Evolutionary conservation across 1,284 basidiomycete species (phyloP), one percentile per base, ranked within the genome.

Genomic region (Apiotrichum gamsii): DNA sequence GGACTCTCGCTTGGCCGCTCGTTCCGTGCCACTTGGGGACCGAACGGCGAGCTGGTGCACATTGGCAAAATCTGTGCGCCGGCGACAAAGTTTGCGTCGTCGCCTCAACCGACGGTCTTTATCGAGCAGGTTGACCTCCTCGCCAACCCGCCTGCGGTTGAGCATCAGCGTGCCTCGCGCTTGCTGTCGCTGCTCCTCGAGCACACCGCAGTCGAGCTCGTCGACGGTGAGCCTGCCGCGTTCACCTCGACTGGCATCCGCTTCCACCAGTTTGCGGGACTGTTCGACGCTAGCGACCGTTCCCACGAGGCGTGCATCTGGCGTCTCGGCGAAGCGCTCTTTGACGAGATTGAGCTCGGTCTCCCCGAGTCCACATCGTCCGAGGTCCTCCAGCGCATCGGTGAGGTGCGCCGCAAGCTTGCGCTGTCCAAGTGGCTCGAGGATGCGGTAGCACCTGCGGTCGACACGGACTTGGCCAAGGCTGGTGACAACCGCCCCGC

Each of bases 1-100:
- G 90, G 90, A 1, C 74, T 97, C 35, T 78, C 85, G 5, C 75
- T 93, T 47, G 91, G 90, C 15, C 80, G 90, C 23, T 90, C 88
- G 19, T 96, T 93, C 72, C 80, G 91, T 40, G 87, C 86, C 5
- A 84, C 88, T 3, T 97, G 90, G 89, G 89, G 91, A 14, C 85
- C 87, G 0, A 79, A 81, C 38, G 89, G 88, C 1, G 77, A 75
- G 37, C 67, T 95, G 15, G 83, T 84, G 21, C 85, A 93, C 72
- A 72, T 86, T 18, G 89, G 87, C 20, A 76, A 77, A 48, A 70
- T 91, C 36, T 84, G 82, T 64, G 77, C 77, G 2, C 80, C 82
- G 8, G 70, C 58, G 13, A 32, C 53, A 1, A 39, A 50, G 5
- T 60, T 61, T 43, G 59, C 32, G 23, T 58, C 54, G 28, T 60